Evolutionary conservation across 257 asterid genomes (phyloP), one percentile per base, ranked within the genome.

Genomic region (Schizonepeta tenuifolia): DNA sequence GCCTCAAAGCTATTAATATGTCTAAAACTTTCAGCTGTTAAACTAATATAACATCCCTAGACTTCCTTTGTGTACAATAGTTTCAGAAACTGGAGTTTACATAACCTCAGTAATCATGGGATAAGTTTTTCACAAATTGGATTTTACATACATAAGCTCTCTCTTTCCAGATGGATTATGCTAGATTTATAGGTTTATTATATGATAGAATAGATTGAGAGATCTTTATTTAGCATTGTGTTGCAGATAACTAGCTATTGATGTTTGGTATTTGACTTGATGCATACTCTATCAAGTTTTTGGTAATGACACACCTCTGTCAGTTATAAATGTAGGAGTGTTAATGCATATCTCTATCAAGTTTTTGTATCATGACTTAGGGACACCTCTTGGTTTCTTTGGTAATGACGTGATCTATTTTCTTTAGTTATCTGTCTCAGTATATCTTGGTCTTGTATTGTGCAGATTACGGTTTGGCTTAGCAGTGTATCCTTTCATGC

Each of bases 391-490:
- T 55, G 61, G 20, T 36, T 46, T 20, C 47, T 46, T 18, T 74
- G 68, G 49, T 20, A 17, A 56, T 41, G 53, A 35, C 35, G 0
- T 6, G 33, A 38, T 64, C 38, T 53, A 22, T 35, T 36, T 64
- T 63, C 3, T 35, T 24, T 53, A 50, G 20, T 51, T 8, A 18
- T 49, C 63, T 49, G 31, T 74, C 36, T 77, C 64, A 83, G 9
- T 68, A 53, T 72, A 66, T 81, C 66, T 9, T 13, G 58, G 33
- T 65, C 61, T 69, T 70, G 41, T 63, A 43, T 76, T 55, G 31
- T 88, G 90, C 97, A 95, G 96, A 83, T 95, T 69, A 86, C 84
- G 20, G 74, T 92, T 63, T 95, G 96, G 99, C 79, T 95, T 66
- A 95, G 95, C 88, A 83, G 91, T 79, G 74, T 90, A 75, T 84